Conservation (phyloP, 805 yeast genomes). For the Wickerhamiella brachini region DNA sequence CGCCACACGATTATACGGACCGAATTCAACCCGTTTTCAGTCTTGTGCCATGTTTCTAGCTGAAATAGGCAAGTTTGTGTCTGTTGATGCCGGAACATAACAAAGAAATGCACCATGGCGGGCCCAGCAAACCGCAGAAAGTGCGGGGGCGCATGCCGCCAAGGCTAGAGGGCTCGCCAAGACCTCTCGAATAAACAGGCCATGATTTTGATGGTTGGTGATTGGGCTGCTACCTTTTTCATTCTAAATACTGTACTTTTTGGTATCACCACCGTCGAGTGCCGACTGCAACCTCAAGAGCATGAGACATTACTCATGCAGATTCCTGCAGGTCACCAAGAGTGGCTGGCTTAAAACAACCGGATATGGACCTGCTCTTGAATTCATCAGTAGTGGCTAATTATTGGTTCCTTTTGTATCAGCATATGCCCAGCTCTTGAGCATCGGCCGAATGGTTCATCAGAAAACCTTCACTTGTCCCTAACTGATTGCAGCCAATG, state of each 20-base stretch:
- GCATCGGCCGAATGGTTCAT: too few species aligned
- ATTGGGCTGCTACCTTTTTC: too few species aligned
- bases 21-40: neutral
- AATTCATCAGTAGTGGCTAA: too few species aligned
- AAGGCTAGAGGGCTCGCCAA: neutral
- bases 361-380: neutral
- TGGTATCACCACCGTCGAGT: neutral
- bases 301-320: neutral
- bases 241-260: neutral
- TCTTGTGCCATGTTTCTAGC: neutral
- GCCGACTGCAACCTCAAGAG: neutral
- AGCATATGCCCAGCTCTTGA: too few species aligned
- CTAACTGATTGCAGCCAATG: neutral
- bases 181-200: neutral
- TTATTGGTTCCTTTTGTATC: too few species aligned
- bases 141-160: neutral
- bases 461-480: too few species aligned
- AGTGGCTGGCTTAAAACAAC: neutral
- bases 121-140: neutral
- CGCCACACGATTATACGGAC: neutral
- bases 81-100: neutral
- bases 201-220: too few species aligned
- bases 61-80: neutral
- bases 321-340: neutral
- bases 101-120: neutral